A percentile compares a stretch with the other conserved stretches of the same genome.
These are phyloP conservation scores for Xylariomycetidae sp. DNA, from an alignment of 2,329 filamentous ascomycete genomes.

Conservation along the genomic window DNA sequence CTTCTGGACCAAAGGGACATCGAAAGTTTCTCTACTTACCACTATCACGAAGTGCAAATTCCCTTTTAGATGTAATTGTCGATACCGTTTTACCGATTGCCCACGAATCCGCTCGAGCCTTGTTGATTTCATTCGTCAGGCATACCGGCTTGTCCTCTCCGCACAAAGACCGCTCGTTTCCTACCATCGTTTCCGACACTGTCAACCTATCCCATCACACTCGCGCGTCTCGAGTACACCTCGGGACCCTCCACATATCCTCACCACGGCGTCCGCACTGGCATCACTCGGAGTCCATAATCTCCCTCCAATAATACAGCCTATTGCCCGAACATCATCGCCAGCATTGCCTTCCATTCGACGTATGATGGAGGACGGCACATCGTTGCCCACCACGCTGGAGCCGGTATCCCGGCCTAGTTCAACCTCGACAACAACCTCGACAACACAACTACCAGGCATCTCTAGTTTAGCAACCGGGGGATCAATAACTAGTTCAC, in stretches of 20 bases:
- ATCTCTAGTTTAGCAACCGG: constrained; percentile 41
- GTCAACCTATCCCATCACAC: no score
- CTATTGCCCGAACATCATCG: constrained; percentile 14
- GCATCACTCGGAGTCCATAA: constrained; percentile 15
- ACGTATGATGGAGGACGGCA: no score
- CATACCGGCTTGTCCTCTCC: no score
- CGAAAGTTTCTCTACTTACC: no score
- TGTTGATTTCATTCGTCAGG: no score
- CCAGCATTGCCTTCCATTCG: constrained; percentile 19
- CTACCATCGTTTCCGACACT: no score
- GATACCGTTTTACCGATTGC: no score
- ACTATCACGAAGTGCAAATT: no score
- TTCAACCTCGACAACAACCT: constrained; percentile 43
- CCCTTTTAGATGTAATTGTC: no score
- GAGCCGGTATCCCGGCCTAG: constrained; percentile 47
- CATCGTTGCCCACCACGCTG: constrained; percentile 33
- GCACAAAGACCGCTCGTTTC: no score
- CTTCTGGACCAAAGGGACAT: no score
- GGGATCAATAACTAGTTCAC: constrained; percentile 34
- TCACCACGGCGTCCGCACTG: constrained; percentile 18
- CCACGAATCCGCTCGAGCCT: no score
- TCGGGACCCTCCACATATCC: constrained; percentile 14
- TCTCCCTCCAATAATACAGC: constrained; percentile 15
- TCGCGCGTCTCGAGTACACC: constrained; percentile 16
- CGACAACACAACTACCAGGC: constrained; percentile 41